Conservation (phyloP, 352 stramenopile species). For the Stephanocyclus meneghinianus region DNA sequence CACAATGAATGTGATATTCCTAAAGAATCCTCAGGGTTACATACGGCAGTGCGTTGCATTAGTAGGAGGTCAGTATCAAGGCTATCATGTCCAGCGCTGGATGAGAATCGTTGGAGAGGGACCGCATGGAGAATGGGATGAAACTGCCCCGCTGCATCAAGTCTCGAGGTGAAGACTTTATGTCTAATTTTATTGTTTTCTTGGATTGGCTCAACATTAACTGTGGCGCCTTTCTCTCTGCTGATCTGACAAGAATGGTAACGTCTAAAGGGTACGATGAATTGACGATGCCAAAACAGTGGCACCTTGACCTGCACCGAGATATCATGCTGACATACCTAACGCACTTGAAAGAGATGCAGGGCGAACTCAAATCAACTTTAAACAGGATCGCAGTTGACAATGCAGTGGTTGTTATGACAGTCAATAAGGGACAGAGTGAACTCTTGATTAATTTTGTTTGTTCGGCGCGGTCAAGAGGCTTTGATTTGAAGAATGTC, state of each 20-base stretch:
- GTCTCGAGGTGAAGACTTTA: conserved; percentile 17
- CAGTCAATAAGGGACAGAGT: conserved; percentile 74
- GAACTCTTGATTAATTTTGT: conserved; percentile 82
- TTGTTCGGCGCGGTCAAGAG: conserved; percentile 54
- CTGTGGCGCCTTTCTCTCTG: neutral
- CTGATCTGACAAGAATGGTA: conserved; percentile 9
- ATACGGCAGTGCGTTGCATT: conserved; percentile 65
- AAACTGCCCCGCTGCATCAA: conserved; percentile 46
- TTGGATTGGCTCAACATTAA: neutral
- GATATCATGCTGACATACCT: conserved; percentile 63
- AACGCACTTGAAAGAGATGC: conserved; percentile 39
- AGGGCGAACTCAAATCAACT: conserved; percentile 55
- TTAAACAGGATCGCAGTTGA: conserved; percentile 59
- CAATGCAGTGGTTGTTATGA: conserved; percentile 80
- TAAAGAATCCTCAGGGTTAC: conserved; percentile 26
- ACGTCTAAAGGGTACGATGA: conserved; percentile 33
- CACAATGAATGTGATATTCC: conserved; percentile 66
- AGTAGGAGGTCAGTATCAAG: conserved; percentile 73
- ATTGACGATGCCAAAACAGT: conserved; percentile 37
- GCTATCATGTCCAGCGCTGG: conserved; percentile 74
- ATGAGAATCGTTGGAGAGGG: conserved; percentile 58
- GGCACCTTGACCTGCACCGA: conserved; percentile 44
- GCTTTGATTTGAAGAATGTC: conserved; percentile 69
- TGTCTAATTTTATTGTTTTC: neutral
- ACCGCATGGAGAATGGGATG: conserved; percentile 22